Percentiles rank a stretch among this genome's conserved stretches.
These are phyloP conservation scores for Podospora didyma DNA, from an alignment of 495 filamentous ascomycete genomes.

Conservation along the genomic window DNA sequence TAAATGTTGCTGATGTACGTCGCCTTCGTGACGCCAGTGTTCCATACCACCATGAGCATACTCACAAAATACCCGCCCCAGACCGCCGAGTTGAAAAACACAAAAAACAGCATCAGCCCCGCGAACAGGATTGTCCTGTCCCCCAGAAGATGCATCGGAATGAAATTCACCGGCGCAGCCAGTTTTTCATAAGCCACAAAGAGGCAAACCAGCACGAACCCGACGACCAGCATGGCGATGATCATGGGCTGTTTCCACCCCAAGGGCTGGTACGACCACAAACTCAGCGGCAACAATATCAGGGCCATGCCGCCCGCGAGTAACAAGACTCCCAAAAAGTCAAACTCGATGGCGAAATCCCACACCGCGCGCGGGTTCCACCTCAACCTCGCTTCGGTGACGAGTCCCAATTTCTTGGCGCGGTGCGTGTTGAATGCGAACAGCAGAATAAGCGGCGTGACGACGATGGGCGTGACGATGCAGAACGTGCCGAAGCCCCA, in stretches of 20 bases:
- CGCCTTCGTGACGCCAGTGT: constrained; percentile 49
- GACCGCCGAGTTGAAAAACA: constrained; percentile 58
- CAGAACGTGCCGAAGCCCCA: constrained; percentile 62
- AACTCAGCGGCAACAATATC: constrained; percentile 60
- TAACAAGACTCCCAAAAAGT: constrained; percentile 54
- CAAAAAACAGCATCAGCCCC: constrained; percentile 43
- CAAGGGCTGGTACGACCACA: constrained; percentile 39
- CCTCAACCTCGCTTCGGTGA: constrained; percentile 35
- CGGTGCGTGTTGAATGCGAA: constrained; percentile 55
- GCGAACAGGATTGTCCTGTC: constrained; percentile 60
- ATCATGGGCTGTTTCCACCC: constrained; percentile 50
- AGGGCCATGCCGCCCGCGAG: constrained; percentile 55
- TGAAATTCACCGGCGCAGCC: constrained; percentile 51
- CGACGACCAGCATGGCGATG: constrained; percentile 56
- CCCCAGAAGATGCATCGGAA: constrained; percentile 53
- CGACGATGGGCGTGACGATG: constrained; percentile 52
- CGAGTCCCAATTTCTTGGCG: constrained; percentile 49
- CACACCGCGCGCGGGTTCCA: constrained; percentile 40
- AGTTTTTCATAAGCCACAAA: constrained; percentile 58
- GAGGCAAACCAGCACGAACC: constrained; percentile 49
- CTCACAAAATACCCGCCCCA: constrained; percentile 64
- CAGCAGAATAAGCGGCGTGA: constrained; percentile 47
- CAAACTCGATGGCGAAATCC: constrained; percentile 56
- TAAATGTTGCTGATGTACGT: constrained; percentile 67
- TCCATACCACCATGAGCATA: constrained; percentile 65